These are phyloP conservation scores for Pyrus bretschneideri DNA, from an alignment of 306 rosid species.

Conservation along the genomic window DNA sequence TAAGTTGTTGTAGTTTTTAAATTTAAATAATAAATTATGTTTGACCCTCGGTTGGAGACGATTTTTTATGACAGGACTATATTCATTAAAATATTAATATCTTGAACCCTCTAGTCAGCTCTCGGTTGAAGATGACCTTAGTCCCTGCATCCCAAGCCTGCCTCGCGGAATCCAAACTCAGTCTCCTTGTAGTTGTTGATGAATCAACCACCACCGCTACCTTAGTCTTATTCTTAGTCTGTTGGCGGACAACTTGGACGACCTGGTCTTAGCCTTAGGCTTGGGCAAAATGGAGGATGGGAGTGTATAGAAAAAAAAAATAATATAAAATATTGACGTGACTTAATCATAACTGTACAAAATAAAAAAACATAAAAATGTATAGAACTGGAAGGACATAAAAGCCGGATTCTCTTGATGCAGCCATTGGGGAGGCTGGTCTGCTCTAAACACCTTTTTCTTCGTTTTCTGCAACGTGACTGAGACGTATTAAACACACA, in stretches of 20 bases:
- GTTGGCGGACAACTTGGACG: not conserved
- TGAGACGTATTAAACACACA: not conserved
- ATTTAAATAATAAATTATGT: no score
- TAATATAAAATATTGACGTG: no score
- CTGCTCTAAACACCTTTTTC: not conserved
- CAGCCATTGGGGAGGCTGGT: not conserved
- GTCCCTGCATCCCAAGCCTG: not conserved
- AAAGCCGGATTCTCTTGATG: not conserved
- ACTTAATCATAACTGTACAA: no score
- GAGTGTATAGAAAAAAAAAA: not conserved
- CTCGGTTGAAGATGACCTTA: not conserved
- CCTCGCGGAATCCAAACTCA: not conserved
- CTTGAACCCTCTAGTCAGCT: no score
- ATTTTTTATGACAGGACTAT: no score
- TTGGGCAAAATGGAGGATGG: not conserved
- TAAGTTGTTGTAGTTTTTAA: no score
- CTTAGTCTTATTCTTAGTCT: not conserved
- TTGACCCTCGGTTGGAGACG: no score
- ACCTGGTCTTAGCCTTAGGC: not conserved
- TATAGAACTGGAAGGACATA: no score
- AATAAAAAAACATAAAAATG: no score
- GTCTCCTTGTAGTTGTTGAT: not conserved
- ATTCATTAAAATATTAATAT: no score
- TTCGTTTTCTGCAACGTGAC: not conserved
- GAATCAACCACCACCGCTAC: not conserved